Base-by-base conservation (phyloP, 139 green algal species). In the Tetraselmis striata region DNA sequence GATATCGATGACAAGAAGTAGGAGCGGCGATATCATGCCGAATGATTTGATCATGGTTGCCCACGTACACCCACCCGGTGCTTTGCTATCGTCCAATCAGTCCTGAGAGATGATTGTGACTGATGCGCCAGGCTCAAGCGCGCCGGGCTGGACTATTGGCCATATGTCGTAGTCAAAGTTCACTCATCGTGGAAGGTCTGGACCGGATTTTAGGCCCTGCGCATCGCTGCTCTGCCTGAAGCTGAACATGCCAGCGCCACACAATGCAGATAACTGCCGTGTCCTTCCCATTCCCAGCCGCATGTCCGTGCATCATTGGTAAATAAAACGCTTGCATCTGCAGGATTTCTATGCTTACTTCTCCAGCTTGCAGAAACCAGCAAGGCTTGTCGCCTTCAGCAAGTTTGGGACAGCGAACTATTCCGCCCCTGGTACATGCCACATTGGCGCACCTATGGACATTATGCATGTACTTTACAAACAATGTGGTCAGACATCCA, bases 111-210 rank as follows among this genome's bases (percentile, higher is more conserved):
- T 74, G 77, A 18, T 29, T 23, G 78, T 1, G 27, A 1, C 11
- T 67, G 26, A 1, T 77, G 0, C 1, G 31, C 26, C 81, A 94
- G 91, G 84, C 74, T 97, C 77, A 97, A 95, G 84, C 88, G 93
- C 1, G 93, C 94, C 11, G 94, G 94, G 0, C 87, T 98, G 22
- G 94, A 98, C 80, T 98, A 98, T 79, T 98, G 94, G 94, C 79
- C 87, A 0, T 90, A 85, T 24, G 91, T 98, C 0, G 88, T 85
- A 5, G 91, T 98, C 5, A 85, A 87, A 0, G 83, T 95, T 1
- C 92, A 98, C 81, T n/a, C 87, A 1, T 80, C 76, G 29, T 98
- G 91, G 91, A 77, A 89, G n/a, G 87, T 87, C 11, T 58, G 28
- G 2, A 80, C 24, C 77, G 26, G 1, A 1, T 58, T 30, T 1